A percentile compares a stretch with the other conserved stretches of the same genome.
Evolutionary conservation across 257 asterid species (phyloP).

Genomic region (Jacaranda copaia): DNA sequence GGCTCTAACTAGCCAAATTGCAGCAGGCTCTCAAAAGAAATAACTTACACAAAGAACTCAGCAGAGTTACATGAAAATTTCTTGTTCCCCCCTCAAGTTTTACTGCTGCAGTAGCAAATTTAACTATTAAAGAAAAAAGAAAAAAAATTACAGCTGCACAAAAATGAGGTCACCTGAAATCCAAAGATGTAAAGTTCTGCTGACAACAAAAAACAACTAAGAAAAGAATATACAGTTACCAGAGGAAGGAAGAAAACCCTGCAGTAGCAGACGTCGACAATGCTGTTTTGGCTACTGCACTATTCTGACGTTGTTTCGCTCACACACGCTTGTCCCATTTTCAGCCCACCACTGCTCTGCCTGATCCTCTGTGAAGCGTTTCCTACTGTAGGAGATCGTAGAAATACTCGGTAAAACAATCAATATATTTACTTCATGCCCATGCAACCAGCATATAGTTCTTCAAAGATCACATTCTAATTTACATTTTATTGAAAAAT

Average conservation of each 20-base stretch:
- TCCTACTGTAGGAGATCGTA: constrained; percentile 61
- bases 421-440: neutral
- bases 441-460: neutral
- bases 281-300: constrained; percentile 28
- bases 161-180: constrained; percentile 17
- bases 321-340: constrained; percentile 64
- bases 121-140: neutral
- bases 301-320: constrained; percentile 61
- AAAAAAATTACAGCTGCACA: constrained; percentile 24
- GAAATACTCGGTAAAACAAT: neutral
- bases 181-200: constrained; percentile 6
- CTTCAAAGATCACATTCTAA: neutral
- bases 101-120: constrained; percentile 30
- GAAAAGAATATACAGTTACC: constrained; percentile 37
- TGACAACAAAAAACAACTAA: constrained; percentile 23
- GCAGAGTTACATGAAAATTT: constrained; percentile 11
- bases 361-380: constrained; percentile 75
- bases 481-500: neutral
- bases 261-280: constrained; percentile 14
- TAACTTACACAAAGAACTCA: neutral
- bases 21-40: neutral
- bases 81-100: constrained; percentile 25
- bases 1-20: neutral
- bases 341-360: constrained; percentile 95
- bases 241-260: constrained; percentile 23